These are phyloP conservation scores for Mortierella sp. DNA, from an alignment of 371 early-diverging fungal species.

Conservation along the genomic window DNA sequence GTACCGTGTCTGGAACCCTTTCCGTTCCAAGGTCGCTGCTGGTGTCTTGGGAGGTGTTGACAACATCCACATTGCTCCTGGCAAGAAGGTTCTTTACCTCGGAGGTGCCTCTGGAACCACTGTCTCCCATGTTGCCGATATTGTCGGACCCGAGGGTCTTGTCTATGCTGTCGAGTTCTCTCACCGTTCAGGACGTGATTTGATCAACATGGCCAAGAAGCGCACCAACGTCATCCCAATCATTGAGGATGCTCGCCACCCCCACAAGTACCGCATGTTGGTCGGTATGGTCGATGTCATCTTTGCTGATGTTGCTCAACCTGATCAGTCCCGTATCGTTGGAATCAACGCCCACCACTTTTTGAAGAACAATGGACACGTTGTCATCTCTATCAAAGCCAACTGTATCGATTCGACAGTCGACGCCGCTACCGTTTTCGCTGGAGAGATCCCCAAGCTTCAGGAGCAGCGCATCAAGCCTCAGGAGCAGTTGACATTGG, in stretches of 20 bases:
- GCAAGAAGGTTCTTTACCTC: constrained; percentile 99
- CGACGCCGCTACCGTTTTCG: constrained; percentile 99
- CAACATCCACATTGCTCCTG: constrained; percentile 97
- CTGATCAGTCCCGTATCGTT: constrained; percentile 99
- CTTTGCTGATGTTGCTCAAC: constrained; percentile 99
- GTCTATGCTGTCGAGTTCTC: constrained; percentile 99
- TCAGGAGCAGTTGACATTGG: constrained; percentile 99
- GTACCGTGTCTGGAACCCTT: constrained; percentile 99
- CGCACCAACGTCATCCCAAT: constrained; percentile 99
- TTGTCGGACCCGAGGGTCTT: constrained; percentile 98
- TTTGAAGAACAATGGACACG: constrained; percentile 98
- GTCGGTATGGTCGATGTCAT: constrained; percentile 99
- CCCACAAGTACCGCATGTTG: constrained; percentile 97
- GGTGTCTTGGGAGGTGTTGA: constrained; percentile 99
- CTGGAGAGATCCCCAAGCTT: constrained; percentile 98
- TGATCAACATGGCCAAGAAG: constrained; percentile 99
- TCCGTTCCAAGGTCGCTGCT: constrained; percentile 99
- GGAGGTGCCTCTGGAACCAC: constrained; percentile 99
- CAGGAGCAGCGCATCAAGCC: constrained; percentile 99
- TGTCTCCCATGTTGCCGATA: constrained; percentile 99
- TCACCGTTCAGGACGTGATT: constrained; percentile 99
- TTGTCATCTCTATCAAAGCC: constrained; percentile 99
- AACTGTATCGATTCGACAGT: constrained; percentile 99
- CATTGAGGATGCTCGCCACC: constrained; percentile 98
- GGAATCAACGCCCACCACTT: constrained; percentile 99